These are phyloP conservation scores for Pichia cactophila DNA, from an alignment of 1,139 yeast genomes.

Conservation along the genomic window DNA sequence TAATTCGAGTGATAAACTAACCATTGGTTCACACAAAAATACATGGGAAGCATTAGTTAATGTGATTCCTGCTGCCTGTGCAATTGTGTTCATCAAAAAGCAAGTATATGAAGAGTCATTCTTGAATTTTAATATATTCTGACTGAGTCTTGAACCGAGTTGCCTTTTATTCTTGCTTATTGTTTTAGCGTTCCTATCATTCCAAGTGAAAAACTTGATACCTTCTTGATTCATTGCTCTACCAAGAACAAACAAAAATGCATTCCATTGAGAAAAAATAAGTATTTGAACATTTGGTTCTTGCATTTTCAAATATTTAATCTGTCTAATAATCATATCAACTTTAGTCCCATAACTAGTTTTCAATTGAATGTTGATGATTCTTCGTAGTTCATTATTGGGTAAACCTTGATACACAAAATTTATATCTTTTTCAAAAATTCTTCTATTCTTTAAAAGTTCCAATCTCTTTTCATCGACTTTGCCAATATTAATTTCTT, in stretches of 20 bases:
- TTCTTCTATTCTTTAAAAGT: conserved; percentile 14
- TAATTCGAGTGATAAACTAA: conserved; percentile 78
- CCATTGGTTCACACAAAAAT: conserved; percentile 81
- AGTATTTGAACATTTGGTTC: conserved; percentile 72
- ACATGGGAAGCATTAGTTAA: conserved; percentile 88
- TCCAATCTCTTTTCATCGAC: conserved; percentile 7
- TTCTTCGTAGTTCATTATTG: conserved; percentile 34
- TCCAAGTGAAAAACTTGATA: conserved; percentile 38
- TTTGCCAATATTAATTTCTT: conserved; percentile 6
- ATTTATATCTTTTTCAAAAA: conserved; percentile 29
- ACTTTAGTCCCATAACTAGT: conserved; percentile 68
- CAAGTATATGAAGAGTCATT: conserved; percentile 65
- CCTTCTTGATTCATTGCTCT: conserved; percentile 58
- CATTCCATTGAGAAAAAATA: conserved; percentile 83
- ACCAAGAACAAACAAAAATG: conserved; percentile 57
- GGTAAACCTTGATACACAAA: conserved; percentile 46
- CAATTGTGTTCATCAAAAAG: conserved; percentile 73
- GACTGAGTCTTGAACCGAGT: conserved; percentile 18
- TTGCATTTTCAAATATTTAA: conserved; percentile 48
- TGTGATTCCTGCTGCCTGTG: conserved; percentile 86
- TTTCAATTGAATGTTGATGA: conserved; percentile 34
- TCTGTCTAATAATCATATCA: conserved; percentile 72
- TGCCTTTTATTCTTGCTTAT: background rate
- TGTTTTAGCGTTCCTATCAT: conserved; percentile 2
- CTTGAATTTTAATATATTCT: conserved; percentile 58